phyloP scores from a whole-genome alignment of 352 stramenopile species.

The Globisporangium mamillatum region DNA sequence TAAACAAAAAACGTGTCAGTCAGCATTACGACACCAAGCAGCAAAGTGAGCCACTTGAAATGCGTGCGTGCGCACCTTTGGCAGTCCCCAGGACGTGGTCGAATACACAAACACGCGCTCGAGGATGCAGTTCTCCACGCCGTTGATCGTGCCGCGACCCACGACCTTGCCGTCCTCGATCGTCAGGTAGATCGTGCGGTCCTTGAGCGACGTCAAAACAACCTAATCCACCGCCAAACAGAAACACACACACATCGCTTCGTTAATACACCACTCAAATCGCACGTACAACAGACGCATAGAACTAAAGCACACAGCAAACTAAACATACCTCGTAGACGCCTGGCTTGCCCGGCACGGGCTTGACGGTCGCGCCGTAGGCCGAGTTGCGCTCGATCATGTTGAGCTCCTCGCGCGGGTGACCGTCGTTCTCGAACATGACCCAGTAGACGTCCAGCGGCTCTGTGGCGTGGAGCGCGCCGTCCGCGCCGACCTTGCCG shows the following conservation, averaged over 20 bases:
- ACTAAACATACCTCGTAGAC: slow-evolving; percentile 53
- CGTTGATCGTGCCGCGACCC: slow-evolving; percentile 70
- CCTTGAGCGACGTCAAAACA: slow-evolving; percentile 79
- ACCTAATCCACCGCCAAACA: slow-evolving; percentile 18
- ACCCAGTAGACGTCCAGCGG: slow-evolving; percentile 87
- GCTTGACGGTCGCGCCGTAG: slow-evolving; percentile 77
- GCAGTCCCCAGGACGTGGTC: slow-evolving; percentile 84
- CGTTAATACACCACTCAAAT: not conserved
- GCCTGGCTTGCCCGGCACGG: slow-evolving; percentile 57
- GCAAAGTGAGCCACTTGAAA: not conserved
- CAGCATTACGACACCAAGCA: not conserved
- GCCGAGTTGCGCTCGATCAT: slow-evolving; percentile 85
- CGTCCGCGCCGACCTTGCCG: slow-evolving; percentile 60
- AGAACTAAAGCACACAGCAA: not conserved
- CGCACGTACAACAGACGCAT: not conserved
- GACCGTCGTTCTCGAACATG: slow-evolving; percentile 87
- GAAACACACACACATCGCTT: not conserved
- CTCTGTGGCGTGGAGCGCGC: slow-evolving; percentile 57
- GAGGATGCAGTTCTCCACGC: slow-evolving; percentile 59
- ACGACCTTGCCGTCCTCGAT: slow-evolving; percentile 78
- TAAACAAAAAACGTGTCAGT: not conserved
- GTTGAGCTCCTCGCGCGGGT: slow-evolving; percentile 82
- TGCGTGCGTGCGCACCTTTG: slow-evolving; percentile 38
- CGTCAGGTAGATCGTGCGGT: slow-evolving; percentile 71
- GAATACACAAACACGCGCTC: slow-evolving; percentile 84